A percentile compares a stretch with the other conserved stretches of the same genome.
Evolutionary conservation across 768 basidiomycete genomes (phyloP).

Genomic region (Leccinum disarticulatum): DNA sequence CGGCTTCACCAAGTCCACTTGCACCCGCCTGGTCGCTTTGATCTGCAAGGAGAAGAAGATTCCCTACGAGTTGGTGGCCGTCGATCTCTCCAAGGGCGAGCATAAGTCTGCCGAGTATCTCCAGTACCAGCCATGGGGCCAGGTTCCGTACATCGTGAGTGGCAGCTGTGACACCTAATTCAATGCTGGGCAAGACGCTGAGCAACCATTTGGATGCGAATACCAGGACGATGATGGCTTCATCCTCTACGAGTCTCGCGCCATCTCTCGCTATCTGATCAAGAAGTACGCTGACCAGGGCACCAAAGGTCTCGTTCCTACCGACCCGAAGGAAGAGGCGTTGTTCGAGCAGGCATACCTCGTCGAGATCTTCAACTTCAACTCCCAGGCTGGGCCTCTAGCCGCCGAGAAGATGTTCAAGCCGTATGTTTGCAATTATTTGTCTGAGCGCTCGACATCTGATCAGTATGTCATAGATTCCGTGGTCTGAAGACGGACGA

Average conservation of each 20-base stretch:
- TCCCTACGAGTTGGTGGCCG: constrained; percentile 47
- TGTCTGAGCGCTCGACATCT: not conserved
- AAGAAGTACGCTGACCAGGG: constrained; percentile 54
- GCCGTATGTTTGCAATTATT: constrained; percentile 30
- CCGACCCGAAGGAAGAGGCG: constrained; percentile 34
- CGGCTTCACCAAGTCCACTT: constrained; percentile 40
- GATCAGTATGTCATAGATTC: constrained; percentile 5
- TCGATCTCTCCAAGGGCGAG: constrained; percentile 44
- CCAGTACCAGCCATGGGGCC: constrained; percentile 57
- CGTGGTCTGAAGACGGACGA: constrained; percentile 14
- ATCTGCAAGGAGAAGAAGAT: constrained; percentile 56
- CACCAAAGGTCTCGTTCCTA: constrained; percentile 47
- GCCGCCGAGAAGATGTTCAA: constrained; percentile 54
- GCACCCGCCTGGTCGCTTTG: constrained; percentile 50
- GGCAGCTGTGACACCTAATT: not conserved
- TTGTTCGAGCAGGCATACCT: constrained; percentile 37
- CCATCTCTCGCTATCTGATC: constrained; percentile 59
- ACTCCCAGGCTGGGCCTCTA: constrained; percentile 38
- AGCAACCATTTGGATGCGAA: not conserved
- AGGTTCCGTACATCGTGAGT: constrained; percentile 46
- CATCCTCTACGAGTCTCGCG: constrained; percentile 60
- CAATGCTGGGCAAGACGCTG: not conserved
- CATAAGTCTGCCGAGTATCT: constrained; percentile 48
- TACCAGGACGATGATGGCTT: constrained; percentile 59
- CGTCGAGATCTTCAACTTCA: constrained; percentile 54